phyloP scores from a whole-genome alignment of 2,329 filamentous ascomycete genomes.

The Dactylella cylindrospora region DNA sequence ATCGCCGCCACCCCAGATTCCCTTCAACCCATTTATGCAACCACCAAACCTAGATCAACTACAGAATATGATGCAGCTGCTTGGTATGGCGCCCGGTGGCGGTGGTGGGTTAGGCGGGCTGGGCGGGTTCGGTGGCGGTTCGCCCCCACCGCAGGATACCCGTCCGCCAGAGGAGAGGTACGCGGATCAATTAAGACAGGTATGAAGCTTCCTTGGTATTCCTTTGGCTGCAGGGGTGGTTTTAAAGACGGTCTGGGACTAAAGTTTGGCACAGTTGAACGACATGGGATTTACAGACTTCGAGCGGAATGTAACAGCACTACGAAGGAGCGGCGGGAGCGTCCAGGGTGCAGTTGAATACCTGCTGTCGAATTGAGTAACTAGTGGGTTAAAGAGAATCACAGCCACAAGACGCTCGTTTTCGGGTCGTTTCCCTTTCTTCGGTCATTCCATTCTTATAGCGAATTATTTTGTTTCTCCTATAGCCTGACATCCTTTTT shows the following conservation, averaged over 20 bases:
- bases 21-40: constrained; percentile 59
- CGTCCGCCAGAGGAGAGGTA: constrained; percentile 92
- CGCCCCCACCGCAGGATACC: constrained; percentile 69
- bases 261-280: constrained; percentile 67
- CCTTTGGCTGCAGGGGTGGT: neutral
- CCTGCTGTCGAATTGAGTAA: constrained; percentile 56
- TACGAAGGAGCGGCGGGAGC: constrained; percentile 85
- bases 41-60: constrained; percentile 63
- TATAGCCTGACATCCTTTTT: too few species aligned
- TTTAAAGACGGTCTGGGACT: neutral
- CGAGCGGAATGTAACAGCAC: constrained; percentile 83
- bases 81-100: constrained; percentile 49
- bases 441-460: neutral
- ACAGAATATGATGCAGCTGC: constrained; percentile 60
- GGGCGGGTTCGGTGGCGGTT: constrained; percentile 51
- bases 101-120: constrained; percentile 46
- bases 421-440: neutral
- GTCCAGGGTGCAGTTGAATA: constrained; percentile 89
- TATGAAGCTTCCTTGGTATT: neutral
- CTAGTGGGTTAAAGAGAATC: too few species aligned
- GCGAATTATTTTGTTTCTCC: neutral
- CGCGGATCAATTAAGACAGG: constrained; percentile 72
- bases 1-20: constrained; percentile 52
- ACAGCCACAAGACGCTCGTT: neutral
- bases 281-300: constrained; percentile 99